Evolutionary conservation across 78 protist species (phyloP), one percentile per base, ranked within the genome.

Genomic region (Blattamonas nauphoetae): DNA sequence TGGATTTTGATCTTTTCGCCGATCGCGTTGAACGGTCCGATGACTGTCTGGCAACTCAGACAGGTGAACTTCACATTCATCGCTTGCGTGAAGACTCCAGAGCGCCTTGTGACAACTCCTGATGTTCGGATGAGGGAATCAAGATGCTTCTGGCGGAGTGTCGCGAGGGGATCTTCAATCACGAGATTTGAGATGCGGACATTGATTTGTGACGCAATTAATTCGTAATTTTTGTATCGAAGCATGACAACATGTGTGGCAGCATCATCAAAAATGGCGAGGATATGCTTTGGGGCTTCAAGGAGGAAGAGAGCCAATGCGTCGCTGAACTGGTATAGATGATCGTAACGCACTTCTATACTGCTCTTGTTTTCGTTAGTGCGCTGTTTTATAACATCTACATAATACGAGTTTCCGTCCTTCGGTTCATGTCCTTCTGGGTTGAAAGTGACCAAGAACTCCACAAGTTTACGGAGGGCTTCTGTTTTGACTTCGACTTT

Each of bases 61-160:
- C 71, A 55, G 11, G 71, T 55, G 42, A 41, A 55, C 36, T 41
- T 42, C 1, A 87, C 91, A 29, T 45, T 77, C 79, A 92, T 89
- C 82, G 97, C 84, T 89, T 97, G 99, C 34, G 99, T 99, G 85
- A 93, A 95, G 36, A 98, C 97, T 2, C 43, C 80, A 0, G 98
- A 93, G 34, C 99, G 92, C 32, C 99, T 86, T 2, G 98, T 96
- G 42, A 98, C 96, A 34, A 98, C 99, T 33, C 99, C 99, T 0
- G 89, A 38, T 1, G 11, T 94, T 35, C 88, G 86, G 81, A 95
- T 87, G 11, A 98, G 86, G n/a, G 82, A 71, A 91, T 95, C 94
- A 34, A 97, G 71, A 88, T 97, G 96, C 0, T 80, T 6, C 38
- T 95, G 94, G 1, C 99, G 89, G 6, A 98, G 81, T 11, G 96